A percentile compares a stretch with the other conserved stretches of the same genome.
Evolutionary conservation across 2,329 filamentous ascomycete genomes (phyloP).

Genomic region (Aspergillus costaricaensis): DNA sequence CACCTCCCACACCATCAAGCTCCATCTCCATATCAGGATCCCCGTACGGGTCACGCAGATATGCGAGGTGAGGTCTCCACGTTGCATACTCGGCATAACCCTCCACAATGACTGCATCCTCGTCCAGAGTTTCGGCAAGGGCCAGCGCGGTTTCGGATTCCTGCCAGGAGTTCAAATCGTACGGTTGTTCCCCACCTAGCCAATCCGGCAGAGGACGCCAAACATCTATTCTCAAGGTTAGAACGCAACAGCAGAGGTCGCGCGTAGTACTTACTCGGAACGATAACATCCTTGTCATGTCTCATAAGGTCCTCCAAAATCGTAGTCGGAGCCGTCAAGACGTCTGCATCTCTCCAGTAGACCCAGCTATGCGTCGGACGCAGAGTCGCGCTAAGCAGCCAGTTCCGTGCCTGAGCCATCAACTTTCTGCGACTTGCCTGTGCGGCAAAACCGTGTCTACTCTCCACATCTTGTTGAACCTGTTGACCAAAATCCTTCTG

Average conservation of each 20-base stretch:
- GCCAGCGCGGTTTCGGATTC: constrained; percentile 96
- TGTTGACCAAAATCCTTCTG: constrained; percentile 99
- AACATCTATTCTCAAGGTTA: constrained; percentile 64
- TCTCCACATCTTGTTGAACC: constrained; percentile 96
- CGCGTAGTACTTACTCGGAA: constrained; percentile 75
- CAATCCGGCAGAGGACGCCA: constrained; percentile 98
- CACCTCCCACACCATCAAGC: constrained; percentile 94
- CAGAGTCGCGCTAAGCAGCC: constrained; percentile 89
- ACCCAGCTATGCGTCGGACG: constrained; percentile 98
- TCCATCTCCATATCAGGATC: constrained; percentile 99
- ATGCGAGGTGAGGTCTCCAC: constrained; percentile 95
- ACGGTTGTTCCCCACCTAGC: constrained; percentile 97
- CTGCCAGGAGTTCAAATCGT: constrained; percentile 98
- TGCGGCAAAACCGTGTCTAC: constrained; percentile 93
- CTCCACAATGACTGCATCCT: constrained; percentile 98
- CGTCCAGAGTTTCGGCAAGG: constrained; percentile 90
- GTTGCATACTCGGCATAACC: constrained; percentile 98
- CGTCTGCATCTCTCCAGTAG: constrained; percentile 98
- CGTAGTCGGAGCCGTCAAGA: constrained; percentile 94
- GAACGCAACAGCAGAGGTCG: neutral
- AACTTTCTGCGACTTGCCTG: constrained; percentile 91
- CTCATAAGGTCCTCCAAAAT: constrained; percentile 98
- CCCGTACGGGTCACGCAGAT: constrained; percentile 92
- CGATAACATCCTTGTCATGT: constrained; percentile 98
- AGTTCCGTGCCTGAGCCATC: constrained; percentile 97